Base-by-base conservation (phyloP, 2,329 filamentous ascomycete genomes). In the Epichloe uncinata region DNA sequence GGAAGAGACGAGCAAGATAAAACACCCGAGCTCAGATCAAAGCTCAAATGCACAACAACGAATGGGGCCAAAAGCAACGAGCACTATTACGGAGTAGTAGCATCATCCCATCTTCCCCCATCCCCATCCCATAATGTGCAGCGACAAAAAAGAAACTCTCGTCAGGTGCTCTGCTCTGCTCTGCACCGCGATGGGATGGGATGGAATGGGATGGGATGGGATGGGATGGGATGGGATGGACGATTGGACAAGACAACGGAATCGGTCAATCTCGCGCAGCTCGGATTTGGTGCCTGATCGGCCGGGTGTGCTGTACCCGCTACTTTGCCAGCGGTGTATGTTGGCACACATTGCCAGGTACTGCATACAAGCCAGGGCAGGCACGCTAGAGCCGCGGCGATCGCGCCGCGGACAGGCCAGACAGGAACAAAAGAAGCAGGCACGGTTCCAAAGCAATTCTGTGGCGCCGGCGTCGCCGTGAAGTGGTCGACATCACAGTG, bases 301-400 rank as follows among this genome's bases (percentile, higher is more conserved):
- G 16, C 18, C n/a, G 34, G 41, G 41, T 33, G 16, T 12, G n/a
- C 16, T 6, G 45, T 38, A 11, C 2, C 12, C 15, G 22, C 20
- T 43, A 43, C 42, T 5, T 43, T 18, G 13, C 5, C 12, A 8
- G 8, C 20, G 0, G 40, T 20, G 20, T 26, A 2, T 12, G n/a
- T 16, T n/a, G 18, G 16, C 45, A 12, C 36, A 38, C 16, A 34
- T 2, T 16, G 3, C 13, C 22, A 22, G 42, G 38, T 49, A 30
- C 4, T 15, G n/a, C 8, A 3, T 37, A 44, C 41, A 37, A 20
- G 15, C 18, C 22, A 33, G 48, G 16, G 18, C n/a, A 43, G 30
- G 41, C 49, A 33, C 44, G 44, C 49, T 50, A 47, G 48, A 50
- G 13, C 44, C 49, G 44, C 44, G 30, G 49, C 48, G 48, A 50